phyloP scores from a whole-genome alignment of 805 yeast species.

The Ogataea siamensis region DNA sequence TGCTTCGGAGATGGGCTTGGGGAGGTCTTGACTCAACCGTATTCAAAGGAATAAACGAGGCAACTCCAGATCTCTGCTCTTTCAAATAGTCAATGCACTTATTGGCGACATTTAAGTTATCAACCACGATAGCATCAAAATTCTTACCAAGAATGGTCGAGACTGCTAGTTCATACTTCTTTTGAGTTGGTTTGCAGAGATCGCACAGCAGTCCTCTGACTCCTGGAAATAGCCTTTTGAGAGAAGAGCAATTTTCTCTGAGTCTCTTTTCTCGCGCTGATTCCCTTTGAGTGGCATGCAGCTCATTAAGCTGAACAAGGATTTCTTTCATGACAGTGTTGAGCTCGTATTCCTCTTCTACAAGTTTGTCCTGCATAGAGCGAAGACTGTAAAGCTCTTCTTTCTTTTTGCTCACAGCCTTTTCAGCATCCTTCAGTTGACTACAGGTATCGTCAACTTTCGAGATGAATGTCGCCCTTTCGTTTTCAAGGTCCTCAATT shows the following conservation, averaged over 20 bases:
- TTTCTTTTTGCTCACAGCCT: constrained; percentile 31
- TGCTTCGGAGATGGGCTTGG: constrained; percentile 51
- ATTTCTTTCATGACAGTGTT: constrained; percentile 62
- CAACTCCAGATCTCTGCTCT: constrained; percentile 80
- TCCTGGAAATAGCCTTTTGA: constrained; percentile 78
- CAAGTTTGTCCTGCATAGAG: constrained; percentile 36
- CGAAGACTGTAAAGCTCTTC: constrained; percentile 29
- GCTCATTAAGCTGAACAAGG: constrained; percentile 61
- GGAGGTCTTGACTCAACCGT: constrained; percentile 60
- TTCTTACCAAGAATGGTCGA: constrained; percentile 75
- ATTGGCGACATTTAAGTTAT: constrained; percentile 67
- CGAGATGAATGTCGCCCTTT: constrained; percentile 30
- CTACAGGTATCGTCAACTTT: constrained; percentile 31
- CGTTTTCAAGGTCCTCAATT: constrained; percentile 34
- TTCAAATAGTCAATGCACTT: constrained; percentile 75
- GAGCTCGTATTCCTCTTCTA: constrained; percentile 54
- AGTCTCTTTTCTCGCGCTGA: constrained; percentile 64
- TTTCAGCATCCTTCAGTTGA: constrained; percentile 31
- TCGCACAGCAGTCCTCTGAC: constrained; percentile 81
- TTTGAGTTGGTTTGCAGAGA: constrained; percentile 71
- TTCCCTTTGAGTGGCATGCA: constrained; percentile 75
- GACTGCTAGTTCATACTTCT: constrained; percentile 70
- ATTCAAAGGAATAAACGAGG: constrained; percentile 87
- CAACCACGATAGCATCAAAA: constrained; percentile 83
- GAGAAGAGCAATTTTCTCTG: constrained; percentile 67